Evolutionary conservation across 2,329 filamentous ascomycete species (phyloP), one percentile per base, ranked within the genome.

Genomic region (Fusarium compactum): DNA sequence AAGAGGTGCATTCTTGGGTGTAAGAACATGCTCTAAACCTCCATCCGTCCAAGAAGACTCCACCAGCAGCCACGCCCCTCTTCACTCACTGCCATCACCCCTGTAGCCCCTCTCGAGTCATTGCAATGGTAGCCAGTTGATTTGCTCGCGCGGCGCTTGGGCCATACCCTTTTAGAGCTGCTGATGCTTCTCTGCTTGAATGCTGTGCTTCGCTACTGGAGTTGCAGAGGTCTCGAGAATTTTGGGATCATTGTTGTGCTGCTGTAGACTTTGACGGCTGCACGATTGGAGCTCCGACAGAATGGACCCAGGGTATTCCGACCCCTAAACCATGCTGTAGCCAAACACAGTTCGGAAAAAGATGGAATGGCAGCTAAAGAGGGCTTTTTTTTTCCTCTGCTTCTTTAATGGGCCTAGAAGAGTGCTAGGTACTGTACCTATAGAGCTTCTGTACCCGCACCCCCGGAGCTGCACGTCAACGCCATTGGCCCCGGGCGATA

Each of bases 121-220:
- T 76, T 76, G 74, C 74, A 75, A 72, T 75, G 69, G 72, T 70
- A 74, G 65, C 74, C 70, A 76, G 74, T 76, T 76, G 74, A 76
- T 76, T 75, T 76, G 74, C 58, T 65, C 62, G 56, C 54, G 58
- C 63, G 51, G 62, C 73, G 73, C 73, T 75, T 69, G 71, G 73
- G 65, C 70, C 71, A 74, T 63, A 56, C 55, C 46, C 47, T 62
- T 48, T 56, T 69, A 50, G 63, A 70, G 71, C 57, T 75, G 69
- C 67, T 71, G 71, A 72, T 72, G 60, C 67, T 63, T 63, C 57
- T 70, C 44, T 51, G 59, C 62, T 62, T 48, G 68, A 57, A 58
- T 65, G 62, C 60, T 58, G 46, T 65, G 62, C 62, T 64, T 48
- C 34, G 45, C 29, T 65, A 52, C 62, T 65, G 66, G 61, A 53